A percentile compares a stretch with the other conserved stretches of the same genome.
Evolutionary conservation across 768 basidiomycete species (phyloP).

Genomic region (Amanita jacksonii): DNA sequence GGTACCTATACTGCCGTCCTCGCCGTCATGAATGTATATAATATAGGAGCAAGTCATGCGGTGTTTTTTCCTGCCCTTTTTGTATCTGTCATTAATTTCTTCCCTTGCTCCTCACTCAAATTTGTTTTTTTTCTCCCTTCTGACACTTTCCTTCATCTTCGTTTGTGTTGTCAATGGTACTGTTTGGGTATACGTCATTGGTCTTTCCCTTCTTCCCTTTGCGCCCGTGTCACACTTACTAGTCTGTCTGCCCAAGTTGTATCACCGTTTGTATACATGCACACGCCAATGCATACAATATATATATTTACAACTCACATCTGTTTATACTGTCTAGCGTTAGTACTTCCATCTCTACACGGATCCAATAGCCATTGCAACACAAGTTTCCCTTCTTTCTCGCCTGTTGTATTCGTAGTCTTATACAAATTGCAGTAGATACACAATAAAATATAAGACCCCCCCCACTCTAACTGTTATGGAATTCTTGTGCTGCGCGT

Average conservation of each 20-base stretch:
- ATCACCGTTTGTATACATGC: conserved; percentile 5
- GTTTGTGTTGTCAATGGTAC: conserved; percentile 7
- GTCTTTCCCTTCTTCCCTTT: neutral
- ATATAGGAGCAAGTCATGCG: neutral
- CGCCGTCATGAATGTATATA: conserved; percentile 6
- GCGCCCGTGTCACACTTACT: neutral
- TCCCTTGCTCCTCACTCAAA: neutral
- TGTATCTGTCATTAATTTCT: conserved; percentile 1
- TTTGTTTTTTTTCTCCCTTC: neutral
- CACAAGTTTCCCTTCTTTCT: no score
- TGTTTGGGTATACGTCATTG: conserved; percentile 6
- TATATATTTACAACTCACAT: conserved; percentile 4
- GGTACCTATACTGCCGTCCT: neutral
- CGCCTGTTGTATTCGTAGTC: no score
- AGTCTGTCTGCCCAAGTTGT: conserved; percentile 4
- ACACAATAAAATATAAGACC: no score
- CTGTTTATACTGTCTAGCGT: neutral
- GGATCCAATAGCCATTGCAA: neutral
- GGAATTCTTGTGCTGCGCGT: no score
- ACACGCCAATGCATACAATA: conserved; percentile 7
- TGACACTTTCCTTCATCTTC: neutral
- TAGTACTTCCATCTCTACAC: conserved; percentile 2
- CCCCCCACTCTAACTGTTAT: no score
- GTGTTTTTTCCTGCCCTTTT: conserved; percentile 1
- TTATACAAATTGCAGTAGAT: no score